A percentile compares a stretch with the other conserved stretches of the same genome.
Evolutionary conservation across 352 stramenopile genomes (phyloP).

Genomic region (Phytophthora fragariaefolia): DNA sequence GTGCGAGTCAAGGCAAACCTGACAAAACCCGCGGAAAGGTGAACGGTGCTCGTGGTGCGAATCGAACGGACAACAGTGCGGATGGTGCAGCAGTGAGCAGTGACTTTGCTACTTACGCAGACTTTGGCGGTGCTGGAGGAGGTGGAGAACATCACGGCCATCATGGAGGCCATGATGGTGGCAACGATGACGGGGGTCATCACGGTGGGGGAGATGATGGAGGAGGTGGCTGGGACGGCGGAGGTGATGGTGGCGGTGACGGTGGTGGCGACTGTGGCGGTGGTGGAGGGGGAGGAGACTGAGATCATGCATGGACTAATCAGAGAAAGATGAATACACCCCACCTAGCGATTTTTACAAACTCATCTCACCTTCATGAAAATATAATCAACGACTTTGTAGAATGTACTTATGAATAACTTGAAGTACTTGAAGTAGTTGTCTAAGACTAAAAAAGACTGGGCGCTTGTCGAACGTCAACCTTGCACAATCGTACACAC

Average conservation of each 20-base stretch:
- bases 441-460: slow-evolving; percentile 50
- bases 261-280: background rate
- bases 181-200: background rate
- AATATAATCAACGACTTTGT: no score
- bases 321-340: no score
- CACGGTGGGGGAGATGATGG: slow-evolving; percentile 1
- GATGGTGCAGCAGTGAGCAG: slow-evolving; percentile 1
- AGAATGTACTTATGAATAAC: no score
- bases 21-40: slow-evolving; percentile 1
- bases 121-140: slow-evolving; percentile 7
- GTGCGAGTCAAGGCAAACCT: background rate
- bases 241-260: background rate
- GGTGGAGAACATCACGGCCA: slow-evolving; percentile 4
- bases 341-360: no score
- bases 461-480: slow-evolving; percentile 64
- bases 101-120: slow-evolving; percentile 12
- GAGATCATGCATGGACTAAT: no score
- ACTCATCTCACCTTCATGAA: no score
- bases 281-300: background rate
- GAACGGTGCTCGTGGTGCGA: background rate
- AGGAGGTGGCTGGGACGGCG: background rate
- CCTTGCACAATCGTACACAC: slow-evolving; percentile 77
- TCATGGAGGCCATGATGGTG: background rate
- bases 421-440: background rate
- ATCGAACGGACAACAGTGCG: background rate